Base-by-base conservation (phyloP, 306 rosid species). In the Casuarina cunninghamiana region DNA sequence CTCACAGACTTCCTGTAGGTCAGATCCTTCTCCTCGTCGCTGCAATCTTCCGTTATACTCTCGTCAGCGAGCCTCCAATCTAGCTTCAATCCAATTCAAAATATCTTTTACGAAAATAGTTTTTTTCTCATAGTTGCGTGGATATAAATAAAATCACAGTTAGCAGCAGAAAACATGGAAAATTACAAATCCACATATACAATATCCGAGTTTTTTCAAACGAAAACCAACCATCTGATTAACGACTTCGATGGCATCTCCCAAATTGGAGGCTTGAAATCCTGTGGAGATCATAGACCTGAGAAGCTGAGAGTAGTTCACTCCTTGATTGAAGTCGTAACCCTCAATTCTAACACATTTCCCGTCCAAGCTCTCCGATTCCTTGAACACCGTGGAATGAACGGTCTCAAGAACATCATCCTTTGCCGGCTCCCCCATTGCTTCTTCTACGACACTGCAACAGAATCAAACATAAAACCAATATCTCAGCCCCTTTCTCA, bases 31-130 rank as follows among this genome's bases (percentile, higher is more conserved):
- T 89, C 96, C 72, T 83, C 84, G 32, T 84, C 88, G n/a, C 60
- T 15, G 73, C 90, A 92, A 80, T 89, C 97, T 49, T 86, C 91
- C 0, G 76, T 43, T 61, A 88, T 54, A 11, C 80, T 55, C 85
- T 95, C 97, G 75, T 91, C 89, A 43, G 88, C 90, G 1, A 95
- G 89, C 83, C 96, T 89, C 99, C 99, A 95, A 69, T 93, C 97
- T 81, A 93, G 78, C 98, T 95, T 88, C 86, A 87, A 60, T 73
- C 76, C 84, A 80, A 77, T 62, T 77, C 44, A 66, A 41, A 42
- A 32, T 6, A 21, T 11, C 39, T 42, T 60, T 5, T 17, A 19
- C 32, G 17, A 3, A 45, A 65, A 54, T 4, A 16, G 0, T 37
- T 8, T 42, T 21, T 54, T 17, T n/a, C 7, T 54, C 3, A 58